Evolutionary conservation across 176 grass and related monocot species (phyloP).

Genomic region (Sorghum bicolor): Sorghum_bicolor_NCBIv3 NC_012872.2:15359501-15360000

Average conservation of each 20-base stretch:
- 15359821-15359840: neutral
- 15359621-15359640: too few relatives aligned
- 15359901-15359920: neutral
- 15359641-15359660: neutral
- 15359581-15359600: neutral
- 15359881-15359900: neutral
- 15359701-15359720: neutral
- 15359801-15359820: neutral
- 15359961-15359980: neutral
- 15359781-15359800: neutral
- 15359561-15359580: neutral
- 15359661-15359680: neutral
- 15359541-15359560: neutral
- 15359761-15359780: neutral
- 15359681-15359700: neutral
- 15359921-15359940: neutral
- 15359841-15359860: neutral
- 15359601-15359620: neutral
- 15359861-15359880: neutral
- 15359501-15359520: too few relatives aligned
- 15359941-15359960: neutral
- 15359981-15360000: neutral
- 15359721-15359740: neutral
- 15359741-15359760: neutral
- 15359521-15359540: too few relatives aligned